phyloP scores from a whole-genome alignment of 192 early-diverging fungal species.

The Geranomyces michiganensis region DNA sequence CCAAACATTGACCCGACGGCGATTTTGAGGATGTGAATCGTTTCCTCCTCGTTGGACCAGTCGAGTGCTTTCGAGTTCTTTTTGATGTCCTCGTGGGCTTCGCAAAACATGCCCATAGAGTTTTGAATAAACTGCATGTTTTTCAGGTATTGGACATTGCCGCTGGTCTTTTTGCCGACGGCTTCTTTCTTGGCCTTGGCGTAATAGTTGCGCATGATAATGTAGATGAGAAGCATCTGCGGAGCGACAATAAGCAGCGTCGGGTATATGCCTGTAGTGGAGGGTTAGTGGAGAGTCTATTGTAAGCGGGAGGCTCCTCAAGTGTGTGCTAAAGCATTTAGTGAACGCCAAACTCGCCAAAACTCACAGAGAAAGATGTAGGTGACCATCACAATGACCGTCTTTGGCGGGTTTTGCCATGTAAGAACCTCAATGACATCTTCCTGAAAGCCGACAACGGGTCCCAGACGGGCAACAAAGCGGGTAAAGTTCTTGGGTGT shows the following conservation, averaged over 20 bases:
- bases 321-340: too few species aligned
- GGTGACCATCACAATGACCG: constrained; percentile 42
- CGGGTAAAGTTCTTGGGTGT: constrained; percentile 69
- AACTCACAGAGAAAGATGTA: constrained; percentile 53
- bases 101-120: constrained; percentile 66
- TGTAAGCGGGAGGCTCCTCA: too few species aligned
- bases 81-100: constrained; percentile 43
- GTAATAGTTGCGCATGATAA: constrained; percentile 59
- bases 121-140: constrained; percentile 79
- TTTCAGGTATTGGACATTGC: constrained; percentile 62
- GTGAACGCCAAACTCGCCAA: too few species aligned
- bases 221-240: constrained; percentile 52
- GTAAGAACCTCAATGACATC: constrained; percentile 61
- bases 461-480: constrained; percentile 67
- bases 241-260: constrained; percentile 56
- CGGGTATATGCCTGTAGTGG: constrained; percentile 57
- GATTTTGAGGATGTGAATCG: constrained; percentile 33
- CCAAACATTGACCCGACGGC: constrained; percentile 41
- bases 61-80: constrained; percentile 33
- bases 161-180: constrained; percentile 35
- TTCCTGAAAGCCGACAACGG: constrained; percentile 68
- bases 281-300: neutral
- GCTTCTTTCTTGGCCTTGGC: constrained; percentile 44
- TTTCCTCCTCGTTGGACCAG: constrained; percentile 47
- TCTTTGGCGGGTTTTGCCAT: constrained; percentile 73